phyloP scores from a whole-genome alignment of 2,329 filamentous ascomycete genomes.

The Furcasterigmium furcatum region DNA sequence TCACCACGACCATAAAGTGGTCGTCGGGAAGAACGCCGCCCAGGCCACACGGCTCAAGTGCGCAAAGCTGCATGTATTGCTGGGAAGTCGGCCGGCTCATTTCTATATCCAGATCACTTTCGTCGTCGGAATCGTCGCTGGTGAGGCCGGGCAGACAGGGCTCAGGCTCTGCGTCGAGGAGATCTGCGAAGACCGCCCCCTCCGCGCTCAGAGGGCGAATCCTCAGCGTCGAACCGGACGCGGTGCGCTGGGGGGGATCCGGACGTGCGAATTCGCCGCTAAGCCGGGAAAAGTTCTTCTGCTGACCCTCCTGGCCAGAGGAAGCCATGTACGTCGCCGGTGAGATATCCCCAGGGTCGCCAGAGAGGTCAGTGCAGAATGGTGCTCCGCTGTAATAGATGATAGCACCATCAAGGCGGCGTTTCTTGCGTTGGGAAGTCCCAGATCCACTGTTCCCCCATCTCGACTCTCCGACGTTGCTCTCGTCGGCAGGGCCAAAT shows the following conservation, averaged over 20 bases:
- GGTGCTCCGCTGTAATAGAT: slow-evolving; percentile 80
- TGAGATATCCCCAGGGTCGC: slow-evolving; percentile 52
- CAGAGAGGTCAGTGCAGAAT: slow-evolving; percentile 78
- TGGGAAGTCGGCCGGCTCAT: slow-evolving; percentile 42
- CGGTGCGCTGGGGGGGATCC: slow-evolving; percentile 27
- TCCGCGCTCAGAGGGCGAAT: slow-evolving; percentile 47
- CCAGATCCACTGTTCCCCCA: slow-evolving; percentile 46
- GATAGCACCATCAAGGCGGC: slow-evolving; percentile 67
- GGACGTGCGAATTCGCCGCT: slow-evolving; percentile 12
- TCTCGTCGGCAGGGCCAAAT: slow-evolving; percentile 42
- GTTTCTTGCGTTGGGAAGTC: slow-evolving; percentile 45
- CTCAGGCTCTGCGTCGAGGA: slow-evolving; percentile 18
- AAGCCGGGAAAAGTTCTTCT: slow-evolving; percentile 13
- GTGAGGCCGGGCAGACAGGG: slow-evolving; percentile 28
- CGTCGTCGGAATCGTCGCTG: slow-evolving; percentile 20
- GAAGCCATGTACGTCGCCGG: slow-evolving; percentile 46
- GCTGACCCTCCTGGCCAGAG: slow-evolving; percentile 32
- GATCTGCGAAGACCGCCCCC: slow-evolving; percentile 6
- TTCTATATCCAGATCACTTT: slow-evolving; percentile 33
- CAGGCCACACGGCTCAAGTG: slow-evolving; percentile 55
- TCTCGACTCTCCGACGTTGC: slow-evolving; percentile 42
- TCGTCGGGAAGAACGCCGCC: slow-evolving; percentile 61
- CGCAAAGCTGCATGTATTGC: slow-evolving; percentile 32
- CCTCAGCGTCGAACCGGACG: slow-evolving; percentile 48
- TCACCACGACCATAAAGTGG: slow-evolving; percentile 57